Conservation (phyloP, 2,329 filamentous ascomycete species). For the Rachicladosporium sp. region DNA sequence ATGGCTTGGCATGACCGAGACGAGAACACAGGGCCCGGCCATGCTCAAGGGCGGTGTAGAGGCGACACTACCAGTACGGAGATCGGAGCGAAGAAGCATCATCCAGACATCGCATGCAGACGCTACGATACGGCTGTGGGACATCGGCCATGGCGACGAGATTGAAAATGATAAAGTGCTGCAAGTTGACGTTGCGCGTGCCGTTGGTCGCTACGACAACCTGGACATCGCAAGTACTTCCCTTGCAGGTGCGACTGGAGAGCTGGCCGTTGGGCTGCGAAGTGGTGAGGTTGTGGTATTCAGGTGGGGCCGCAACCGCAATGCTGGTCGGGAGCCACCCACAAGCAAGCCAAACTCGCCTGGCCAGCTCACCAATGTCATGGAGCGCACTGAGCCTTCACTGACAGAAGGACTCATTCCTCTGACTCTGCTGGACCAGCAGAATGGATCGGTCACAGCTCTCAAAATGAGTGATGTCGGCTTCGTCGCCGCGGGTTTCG, state of each 20-base stretch:
- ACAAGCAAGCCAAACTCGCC: conserved; percentile 34
- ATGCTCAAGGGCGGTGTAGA: conserved; percentile 71
- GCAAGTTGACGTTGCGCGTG: conserved; percentile 76
- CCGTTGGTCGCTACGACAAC: conserved; percentile 63
- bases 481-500: conserved; percentile 78
- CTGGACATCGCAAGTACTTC: conserved; percentile 69
- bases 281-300: conserved; percentile 81
- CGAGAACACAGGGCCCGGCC: conserved; percentile 62
- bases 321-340: conserved; percentile 51
- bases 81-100: conserved; percentile 73
- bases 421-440: conserved; percentile 67
- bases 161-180: conserved; percentile 74
- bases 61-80: conserved; percentile 54
- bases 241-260: conserved; percentile 65
- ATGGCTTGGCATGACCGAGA: conserved; percentile 88
- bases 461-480: conserved; percentile 79
- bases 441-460: conserved; percentile 67
- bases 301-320: conserved; percentile 72
- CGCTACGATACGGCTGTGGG: conserved; percentile 84
- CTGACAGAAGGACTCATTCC: conserved; percentile 75
- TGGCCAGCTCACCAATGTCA: conserved; percentile 57
- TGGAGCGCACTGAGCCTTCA: conserved; percentile 55
- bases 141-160: conserved; percentile 81
- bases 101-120: conserved; percentile 82
- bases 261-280: conserved; percentile 69